phyloP scores from a whole-genome alignment of 306 rosid species.

The Styphnolobium japonicum region DNA sequence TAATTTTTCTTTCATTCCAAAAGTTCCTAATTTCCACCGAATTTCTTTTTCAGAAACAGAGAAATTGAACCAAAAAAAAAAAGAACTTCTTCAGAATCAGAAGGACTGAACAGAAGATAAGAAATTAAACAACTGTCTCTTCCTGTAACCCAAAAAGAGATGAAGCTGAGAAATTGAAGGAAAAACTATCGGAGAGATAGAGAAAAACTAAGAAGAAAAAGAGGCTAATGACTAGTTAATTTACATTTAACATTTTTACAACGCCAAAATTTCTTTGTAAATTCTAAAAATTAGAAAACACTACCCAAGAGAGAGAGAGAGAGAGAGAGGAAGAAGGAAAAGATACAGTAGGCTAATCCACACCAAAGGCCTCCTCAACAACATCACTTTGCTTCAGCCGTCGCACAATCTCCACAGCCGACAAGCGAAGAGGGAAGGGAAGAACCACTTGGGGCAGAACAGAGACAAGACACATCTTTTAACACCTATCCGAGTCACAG shows the following conservation, averaged over 20 bases:
- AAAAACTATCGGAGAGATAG: background rate
- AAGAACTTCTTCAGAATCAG: background rate
- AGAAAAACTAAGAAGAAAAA: background rate
- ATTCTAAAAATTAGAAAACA: constrained; percentile 14
- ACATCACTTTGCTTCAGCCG: constrained; percentile 57
- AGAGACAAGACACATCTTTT: no score
- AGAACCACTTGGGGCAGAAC: no score
- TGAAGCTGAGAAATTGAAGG: background rate
- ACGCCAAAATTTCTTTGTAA: constrained; percentile 69
- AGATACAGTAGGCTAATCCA: constrained; percentile 30
- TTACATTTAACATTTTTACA: constrained; percentile 60
- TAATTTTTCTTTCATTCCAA: background rate
- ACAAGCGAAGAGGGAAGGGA: no score
- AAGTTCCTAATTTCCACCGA: constrained; percentile 18
- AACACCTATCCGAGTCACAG: constrained; percentile 55
- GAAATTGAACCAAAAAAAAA: background rate
- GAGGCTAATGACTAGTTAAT: constrained; percentile 34
- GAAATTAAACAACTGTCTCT: constrained; percentile 1
- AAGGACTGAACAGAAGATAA: background rate
- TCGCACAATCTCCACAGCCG: constrained; percentile 21
- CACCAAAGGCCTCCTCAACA: constrained; percentile 66
- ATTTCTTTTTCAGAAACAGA: background rate
- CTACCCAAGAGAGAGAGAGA: background rate
- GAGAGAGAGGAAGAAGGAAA: background rate
- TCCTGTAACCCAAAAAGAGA: background rate